Evolutionary conservation across 2,329 filamentous ascomycete genomes (phyloP).

Genomic region (Aureobasidium pullulans): DNA sequence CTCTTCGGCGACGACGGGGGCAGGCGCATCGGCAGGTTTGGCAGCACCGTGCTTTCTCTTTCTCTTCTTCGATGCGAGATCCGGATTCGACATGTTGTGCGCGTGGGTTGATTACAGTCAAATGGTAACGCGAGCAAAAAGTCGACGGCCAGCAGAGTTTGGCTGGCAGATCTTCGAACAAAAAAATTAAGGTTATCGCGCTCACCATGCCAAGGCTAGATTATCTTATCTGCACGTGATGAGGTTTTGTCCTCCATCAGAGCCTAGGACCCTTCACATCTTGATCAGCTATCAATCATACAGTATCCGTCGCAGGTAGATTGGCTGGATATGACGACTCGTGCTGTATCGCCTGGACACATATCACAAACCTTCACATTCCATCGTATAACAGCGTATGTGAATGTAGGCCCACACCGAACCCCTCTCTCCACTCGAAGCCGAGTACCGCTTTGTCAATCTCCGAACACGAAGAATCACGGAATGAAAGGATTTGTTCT

Average conservation of each 20-base stretch:
- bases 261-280: background rate
- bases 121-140: background rate
- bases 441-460: constrained; percentile 1
- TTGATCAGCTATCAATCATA: background rate
- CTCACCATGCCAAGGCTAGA: background rate
- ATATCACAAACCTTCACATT: background rate
- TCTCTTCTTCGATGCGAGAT: constrained; percentile 38
- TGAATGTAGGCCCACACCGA: background rate
- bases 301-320: background rate
- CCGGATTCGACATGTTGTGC: constrained; percentile 30
- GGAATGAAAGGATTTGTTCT: background rate
- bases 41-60: constrained; percentile 40
- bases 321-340: constrained; percentile 3
- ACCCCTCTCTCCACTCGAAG: background rate
- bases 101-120: background rate
- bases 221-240: background rate
- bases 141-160: background rate
- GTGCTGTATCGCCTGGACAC: background rate
- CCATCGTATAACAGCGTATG: background rate
- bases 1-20: constrained; percentile 20
- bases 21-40: constrained; percentile 25
- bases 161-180: background rate
- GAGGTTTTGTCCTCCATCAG: background rate
- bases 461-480: constrained; percentile 2
- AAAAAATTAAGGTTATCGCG: constrained; percentile 13